Evolutionary conservation across 805 yeast species (phyloP), one percentile per base, ranked within the genome.

Genomic region (Metschnikowia reukaufii): DNA sequence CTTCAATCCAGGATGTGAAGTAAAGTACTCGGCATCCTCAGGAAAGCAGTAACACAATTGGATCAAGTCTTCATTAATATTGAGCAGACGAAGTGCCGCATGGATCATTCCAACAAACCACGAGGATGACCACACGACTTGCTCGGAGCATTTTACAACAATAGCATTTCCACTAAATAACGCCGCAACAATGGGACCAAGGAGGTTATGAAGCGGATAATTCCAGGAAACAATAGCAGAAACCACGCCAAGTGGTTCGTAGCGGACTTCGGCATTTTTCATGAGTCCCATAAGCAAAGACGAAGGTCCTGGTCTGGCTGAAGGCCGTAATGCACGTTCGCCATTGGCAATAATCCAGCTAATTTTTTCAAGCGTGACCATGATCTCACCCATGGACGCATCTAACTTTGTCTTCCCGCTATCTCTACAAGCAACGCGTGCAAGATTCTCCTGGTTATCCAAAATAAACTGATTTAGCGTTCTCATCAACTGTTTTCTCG

Each of bases 191-290:
- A 94, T 75, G 1, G 99, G 99, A 2, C 97, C 97, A 75, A 94
- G 68, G 42, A 91, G 70, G 65, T 94, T 94, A 64, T 94, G 99
- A 66, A 94, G 84, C 0, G 99, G 99, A 64, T 94, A 94, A 62
- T 94, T 94, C 99, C 99, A 94, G 3, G 96, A 88, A 1, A 94
- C 88, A 50, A 94, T 73, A 0, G 98, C 96, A 6, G 95, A 79
- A 20, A 92, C 92, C 12, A 84, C 86, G 6, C 94, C 94, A 45
- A 92, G 67, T 0, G 99, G 98, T 65, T 91, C 96, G 65, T 94
- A 94, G 52, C 95, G 76, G 15, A 94, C 92, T 66, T 92, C 94
- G 4, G 97, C 98, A 45, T 85, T 85, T 64, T 94, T 94, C 74
- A 92, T 89, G 49, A 69, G 58, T 42, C 83, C 82, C 85, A 94